Conservation (phyloP, 2,329 filamentous ascomycete genomes). For the Diaporthe sp. region DNA sequence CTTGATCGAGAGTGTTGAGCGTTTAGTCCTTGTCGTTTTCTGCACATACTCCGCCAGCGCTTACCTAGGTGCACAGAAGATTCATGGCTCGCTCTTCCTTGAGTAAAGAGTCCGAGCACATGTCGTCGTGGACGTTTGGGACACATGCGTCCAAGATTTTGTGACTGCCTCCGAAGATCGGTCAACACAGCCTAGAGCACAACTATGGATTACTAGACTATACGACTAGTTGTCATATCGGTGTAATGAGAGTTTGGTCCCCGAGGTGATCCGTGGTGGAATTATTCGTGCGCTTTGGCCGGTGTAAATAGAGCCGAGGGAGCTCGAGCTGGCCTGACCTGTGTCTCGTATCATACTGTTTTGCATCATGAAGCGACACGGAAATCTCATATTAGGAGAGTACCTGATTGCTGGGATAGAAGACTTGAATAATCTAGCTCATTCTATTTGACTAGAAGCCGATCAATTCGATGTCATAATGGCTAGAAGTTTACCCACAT, state of each 20-base stretch:
- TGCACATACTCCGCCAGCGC: neutral
- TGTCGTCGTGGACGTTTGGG: neutral
- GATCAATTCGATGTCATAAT: neutral
- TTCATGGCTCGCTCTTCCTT: neutral
- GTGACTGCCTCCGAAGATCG: neutral
- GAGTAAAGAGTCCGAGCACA: neutral
- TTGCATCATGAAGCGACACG: no score
- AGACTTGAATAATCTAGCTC: no score
- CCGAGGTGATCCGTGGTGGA: neutral
- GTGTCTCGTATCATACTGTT: no score
- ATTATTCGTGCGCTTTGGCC: neutral
- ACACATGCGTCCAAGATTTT: neutral
- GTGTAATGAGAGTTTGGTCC: neutral
- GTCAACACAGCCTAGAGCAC: neutral
- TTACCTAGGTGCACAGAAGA: neutral
- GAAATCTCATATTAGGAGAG: no score
- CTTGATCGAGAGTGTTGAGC: neutral
- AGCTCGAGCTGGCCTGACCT: no score
- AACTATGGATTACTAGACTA: neutral
- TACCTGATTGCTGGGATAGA: no score
- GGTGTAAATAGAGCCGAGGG: no score
- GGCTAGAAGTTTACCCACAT: neutral
- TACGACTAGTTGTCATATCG: neutral
- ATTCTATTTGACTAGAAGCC: no score
- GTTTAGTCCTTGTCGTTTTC: neutral